phyloP scores from a whole-genome alignment of 148 eudicot species.

The Dysphania ambrosioides region DNA sequence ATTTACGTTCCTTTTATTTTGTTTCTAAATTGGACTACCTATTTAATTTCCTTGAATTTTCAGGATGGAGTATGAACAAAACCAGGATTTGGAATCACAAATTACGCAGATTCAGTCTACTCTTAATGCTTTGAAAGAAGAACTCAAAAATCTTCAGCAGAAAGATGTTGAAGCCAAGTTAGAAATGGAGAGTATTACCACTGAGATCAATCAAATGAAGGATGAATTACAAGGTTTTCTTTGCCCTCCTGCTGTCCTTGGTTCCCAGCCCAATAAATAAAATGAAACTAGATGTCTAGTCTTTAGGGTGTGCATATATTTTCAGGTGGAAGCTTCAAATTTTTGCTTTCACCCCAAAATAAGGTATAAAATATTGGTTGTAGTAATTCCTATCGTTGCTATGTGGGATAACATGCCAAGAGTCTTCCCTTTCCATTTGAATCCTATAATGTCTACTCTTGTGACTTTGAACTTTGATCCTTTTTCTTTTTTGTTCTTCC shows the following conservation, averaged over 20 bases:
- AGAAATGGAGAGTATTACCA: conserved; percentile 52
- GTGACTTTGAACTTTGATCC: too few relatives aligned
- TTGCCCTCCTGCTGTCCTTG: too few relatives aligned
- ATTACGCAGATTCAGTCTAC: conserved; percentile 69
- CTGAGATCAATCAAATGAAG: conserved; percentile 62
- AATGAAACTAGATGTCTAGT: neutral
- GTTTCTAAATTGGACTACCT: neutral
- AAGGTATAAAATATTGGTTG: neutral
- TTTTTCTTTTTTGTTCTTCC: too few relatives aligned
- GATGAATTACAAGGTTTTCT: conserved; percentile 72
- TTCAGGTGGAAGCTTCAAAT: neutral
- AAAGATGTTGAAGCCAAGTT: conserved; percentile 50
- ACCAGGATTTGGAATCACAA: conserved; percentile 80
- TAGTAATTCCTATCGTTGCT: neutral
- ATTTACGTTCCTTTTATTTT: neutral
- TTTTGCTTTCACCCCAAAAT: neutral
- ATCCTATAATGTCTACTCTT: neutral
- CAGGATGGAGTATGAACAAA: conserved; percentile 94
- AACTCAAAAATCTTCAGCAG: conserved; percentile 48
- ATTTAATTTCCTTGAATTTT: conserved; percentile 11
- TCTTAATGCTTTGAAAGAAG: conserved; percentile 40
- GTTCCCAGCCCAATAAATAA: neutral
- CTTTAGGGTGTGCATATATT: neutral
- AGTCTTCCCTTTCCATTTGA: neutral
- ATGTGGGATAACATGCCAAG: neutral